Evolutionary conservation across 495 filamentous ascomycete species (phyloP), one percentile per base, ranked within the genome.

Genomic region (Neurospora pannonica): DNA sequence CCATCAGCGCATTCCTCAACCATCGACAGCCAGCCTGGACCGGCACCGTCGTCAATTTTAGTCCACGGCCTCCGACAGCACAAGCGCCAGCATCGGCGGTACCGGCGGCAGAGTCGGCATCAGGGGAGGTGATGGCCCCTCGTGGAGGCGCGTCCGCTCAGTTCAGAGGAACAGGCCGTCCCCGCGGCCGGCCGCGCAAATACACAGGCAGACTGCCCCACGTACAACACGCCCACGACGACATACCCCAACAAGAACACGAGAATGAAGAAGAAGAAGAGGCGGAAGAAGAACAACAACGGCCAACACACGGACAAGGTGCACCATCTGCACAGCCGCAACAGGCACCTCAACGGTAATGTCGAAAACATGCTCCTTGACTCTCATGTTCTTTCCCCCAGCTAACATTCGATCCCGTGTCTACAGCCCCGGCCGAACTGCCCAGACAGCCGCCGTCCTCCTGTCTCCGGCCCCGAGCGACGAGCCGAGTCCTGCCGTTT

Each of bases 391-490:
- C 54, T 19, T 37, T 69, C 10, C 36, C 36, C 6, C 13, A 0
- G 54, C 54, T 67, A 67, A 67, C 28, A 0, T 67, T 34, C 15
- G 28, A 67, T 67, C 28, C 15, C 54, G 54, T 34, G 7, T 67
- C 54, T 34, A 67, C 54, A 67, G 54, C 7, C 5, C 54, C 54
- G 54, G 54, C 24, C 54, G 28, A 34, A 67, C 54, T 67, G 54
- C 54, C 54, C 54, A 67, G 71, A 78, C 75, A 39, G 76, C 72
- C 62, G 60, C 67, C 46, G 78, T 87, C 34, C 82, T 89, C 54
- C 89, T 85, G 1, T 89, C 89, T 17, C 88, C 89, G 48, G 84
- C 87, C 21, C 85, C 87, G 4, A 90, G 86, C 78, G 85, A 88
- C 74, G 88, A 88, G 70, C 83, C 83, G 24, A 88, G 84, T 74